These are phyloP conservation scores for Trichoderma virens DNA, from an alignment of 495 filamentous ascomycete genomes.

Conservation along the genomic window DNA sequence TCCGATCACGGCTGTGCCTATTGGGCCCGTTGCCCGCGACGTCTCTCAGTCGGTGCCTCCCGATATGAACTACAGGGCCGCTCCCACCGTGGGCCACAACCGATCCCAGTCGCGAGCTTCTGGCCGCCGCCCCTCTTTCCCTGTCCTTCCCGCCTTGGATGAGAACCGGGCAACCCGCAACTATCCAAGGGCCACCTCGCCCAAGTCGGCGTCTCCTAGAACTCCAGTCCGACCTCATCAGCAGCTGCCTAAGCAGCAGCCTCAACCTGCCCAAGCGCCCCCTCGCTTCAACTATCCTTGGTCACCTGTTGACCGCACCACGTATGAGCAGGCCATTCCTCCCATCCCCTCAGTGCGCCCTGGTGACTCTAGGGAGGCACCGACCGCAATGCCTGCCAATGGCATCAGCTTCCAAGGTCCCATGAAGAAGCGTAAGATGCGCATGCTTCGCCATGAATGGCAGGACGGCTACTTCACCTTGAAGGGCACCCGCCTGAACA, in stretches of 20 bases:
- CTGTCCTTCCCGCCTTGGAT: slow-evolving; percentile 48
- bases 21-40: slow-evolving; percentile 62
- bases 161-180: slow-evolving; percentile 35
- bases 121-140: slow-evolving; percentile 48
- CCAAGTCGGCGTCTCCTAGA: slow-evolving; percentile 21
- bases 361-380: slow-evolving; percentile 49
- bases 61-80: slow-evolving; percentile 68
- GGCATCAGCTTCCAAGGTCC: slow-evolving; percentile 64
- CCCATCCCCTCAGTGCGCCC: slow-evolving; percentile 16
- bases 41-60: slow-evolving; percentile 85
- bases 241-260: background rate
- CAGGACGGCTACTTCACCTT: slow-evolving; percentile 82
- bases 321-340: slow-evolving; percentile 31
- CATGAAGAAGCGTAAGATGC: slow-evolving; percentile 92
- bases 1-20: slow-evolving; percentile 67
- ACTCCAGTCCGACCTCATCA: background rate
- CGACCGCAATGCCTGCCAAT: slow-evolving; percentile 32
- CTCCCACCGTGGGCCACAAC: slow-evolving; percentile 19
- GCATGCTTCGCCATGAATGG: slow-evolving; percentile 89
- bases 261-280: slow-evolving; percentile 30
- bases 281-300: slow-evolving; percentile 42
- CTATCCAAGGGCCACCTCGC: slow-evolving; percentile 17
- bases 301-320: slow-evolving; percentile 31
- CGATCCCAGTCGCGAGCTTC: slow-evolving; percentile 51
- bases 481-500: slow-evolving; percentile 71